Percentiles rank a stretch among this genome's conserved stretches.
phyloP scores from a whole-genome alignment of 768 basidiomycete species.

The Crassisporium funariophilum region DNA sequence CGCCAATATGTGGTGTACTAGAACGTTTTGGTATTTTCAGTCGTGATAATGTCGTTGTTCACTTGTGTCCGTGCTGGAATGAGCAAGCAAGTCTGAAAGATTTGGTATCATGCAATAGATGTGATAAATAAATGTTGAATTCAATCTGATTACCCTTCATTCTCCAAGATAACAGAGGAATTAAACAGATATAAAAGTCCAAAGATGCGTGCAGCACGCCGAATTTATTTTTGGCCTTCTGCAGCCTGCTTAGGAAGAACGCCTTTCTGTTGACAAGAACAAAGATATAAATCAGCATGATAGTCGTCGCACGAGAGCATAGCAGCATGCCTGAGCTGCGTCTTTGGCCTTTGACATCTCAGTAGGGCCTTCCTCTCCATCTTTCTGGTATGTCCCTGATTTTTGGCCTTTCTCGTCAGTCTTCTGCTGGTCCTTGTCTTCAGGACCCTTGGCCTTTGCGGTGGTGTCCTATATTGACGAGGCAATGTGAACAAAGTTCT shows the following conservation, averaged over 20 bases:
- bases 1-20: too few species aligned
- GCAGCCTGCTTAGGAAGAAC: conserved; percentile 25
- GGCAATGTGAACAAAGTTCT: neutral
- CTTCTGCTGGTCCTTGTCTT: too few species aligned
- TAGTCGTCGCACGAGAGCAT: neutral
- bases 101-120: too few species aligned
- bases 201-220: too few species aligned
- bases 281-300: neutral
- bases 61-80: too few species aligned
- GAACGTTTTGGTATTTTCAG: too few species aligned
- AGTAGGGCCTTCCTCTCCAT: conserved; percentile 25
- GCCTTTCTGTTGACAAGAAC: conserved; percentile 20
- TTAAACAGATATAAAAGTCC: too few species aligned
- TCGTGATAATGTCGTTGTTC: too few species aligned
- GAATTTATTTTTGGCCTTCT: conserved; percentile 11
- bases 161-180: too few species aligned
- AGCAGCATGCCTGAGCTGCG: conserved; percentile 27
- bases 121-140: too few species aligned
- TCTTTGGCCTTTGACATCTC: conserved; percentile 24
- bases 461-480: neutral
- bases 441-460: conserved; percentile 5
- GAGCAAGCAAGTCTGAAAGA: too few species aligned
- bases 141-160: too few species aligned
- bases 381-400: conserved; percentile 21
- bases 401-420: conserved; percentile 13